Evolutionary conservation across 441 rosid species (phyloP), one percentile per base, ranked within the genome.

Genomic region (Hypseocharis bilobata): DNA sequence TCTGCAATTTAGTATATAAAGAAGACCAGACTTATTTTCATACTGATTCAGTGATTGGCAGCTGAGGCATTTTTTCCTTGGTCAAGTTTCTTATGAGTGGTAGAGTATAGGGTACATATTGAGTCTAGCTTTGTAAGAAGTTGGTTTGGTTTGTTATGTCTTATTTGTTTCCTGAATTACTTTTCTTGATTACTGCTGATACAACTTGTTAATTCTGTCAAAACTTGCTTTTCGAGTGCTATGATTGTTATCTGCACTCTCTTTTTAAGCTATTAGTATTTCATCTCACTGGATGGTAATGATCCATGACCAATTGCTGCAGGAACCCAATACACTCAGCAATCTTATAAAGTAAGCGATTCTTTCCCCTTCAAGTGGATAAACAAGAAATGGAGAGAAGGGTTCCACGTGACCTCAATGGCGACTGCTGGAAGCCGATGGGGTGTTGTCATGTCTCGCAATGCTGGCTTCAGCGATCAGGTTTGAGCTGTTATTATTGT

Each of bases 401-500:
- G 99, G 44, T 93, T 93, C 80, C 88, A 86, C 62, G 99, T 93
- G 32, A 93, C 99, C 52, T 93, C 99, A 60, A 93, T 93, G 99
- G 93, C 99, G 11, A 93, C 99, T 71, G 95, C 99, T 72, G 99
- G 96, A 76, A 88, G 79, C 73, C 83, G 97, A 36, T 93, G 97
- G 99, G 99, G 97, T 65, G 88, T 91, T 69, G 99, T 93, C 68
- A 93, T 93, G 99, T 93, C 99, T 75, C 99, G 99, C 67, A 93
- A 93, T 78, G 89, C 99, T 71, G 99, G 99, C 68, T 93, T 91
- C 76, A 91, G 91, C 72, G 89, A 91, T 66, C 99, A 93, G 96
- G 99, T 93, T 40, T 14, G 72, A 29, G 70, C 19, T 67, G 20
- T 49, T 1, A 57, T 32, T 10, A 22, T n/a, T 5, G 7, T 30